Conservation (phyloP, 2,329 filamentous ascomycete species). For the Colletotrichum camelliae region DNA sequence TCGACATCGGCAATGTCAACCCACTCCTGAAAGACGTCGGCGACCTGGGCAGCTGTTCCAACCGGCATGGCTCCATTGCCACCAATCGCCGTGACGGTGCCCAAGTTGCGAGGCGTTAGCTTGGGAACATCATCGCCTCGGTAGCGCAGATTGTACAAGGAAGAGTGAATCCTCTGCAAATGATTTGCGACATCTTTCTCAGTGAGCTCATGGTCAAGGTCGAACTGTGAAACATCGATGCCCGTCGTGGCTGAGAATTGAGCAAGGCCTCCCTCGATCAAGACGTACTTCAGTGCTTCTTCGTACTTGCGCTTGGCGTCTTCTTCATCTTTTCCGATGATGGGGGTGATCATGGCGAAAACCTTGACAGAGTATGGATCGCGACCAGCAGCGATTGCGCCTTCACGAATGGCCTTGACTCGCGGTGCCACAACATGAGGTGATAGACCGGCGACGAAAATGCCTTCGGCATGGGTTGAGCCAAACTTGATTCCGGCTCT, state of each 20-base stretch:
- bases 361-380: constrained; percentile 63
- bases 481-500: constrained; percentile 61
- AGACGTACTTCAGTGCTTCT: constrained; percentile 56
- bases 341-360: constrained; percentile 55
- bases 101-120: constrained; percentile 48
- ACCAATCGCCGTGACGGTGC: constrained; percentile 45
- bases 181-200: constrained; percentile 56
- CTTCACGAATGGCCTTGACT: constrained; percentile 56
- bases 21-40: constrained; percentile 50
- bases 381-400: constrained; percentile 55
- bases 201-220: constrained; percentile 63
- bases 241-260: constrained; percentile 64
- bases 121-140: constrained; percentile 46
- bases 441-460: constrained; percentile 62
- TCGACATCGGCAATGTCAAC: constrained; percentile 45
- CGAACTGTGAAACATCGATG: constrained; percentile 62
- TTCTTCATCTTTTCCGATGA: constrained; percentile 53
- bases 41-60: constrained; percentile 44
- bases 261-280: constrained; percentile 58
- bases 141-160: constrained; percentile 53
- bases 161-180: constrained; percentile 53
- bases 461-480: constrained; percentile 62
- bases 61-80: constrained; percentile 39
- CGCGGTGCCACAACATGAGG: constrained; percentile 53
- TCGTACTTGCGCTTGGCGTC: constrained; percentile 58